Base-by-base conservation (phyloP, 345 rosid genomes). In the Pugionium dolabratum region DNA sequence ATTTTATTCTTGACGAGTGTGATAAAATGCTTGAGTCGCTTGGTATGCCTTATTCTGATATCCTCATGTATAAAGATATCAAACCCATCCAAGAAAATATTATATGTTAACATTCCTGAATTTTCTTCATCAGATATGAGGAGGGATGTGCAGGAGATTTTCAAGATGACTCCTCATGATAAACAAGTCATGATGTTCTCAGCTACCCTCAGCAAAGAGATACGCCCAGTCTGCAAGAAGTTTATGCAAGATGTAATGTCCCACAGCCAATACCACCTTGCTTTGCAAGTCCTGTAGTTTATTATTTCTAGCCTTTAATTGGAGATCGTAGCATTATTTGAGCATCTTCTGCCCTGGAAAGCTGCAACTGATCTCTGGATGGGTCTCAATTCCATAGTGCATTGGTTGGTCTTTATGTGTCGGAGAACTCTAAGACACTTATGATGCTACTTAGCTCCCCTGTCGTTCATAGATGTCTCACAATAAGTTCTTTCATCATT, bases 151-250 rank as follows among this genome's bases (percentile, higher is more conserved):
- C 99, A 94, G 78, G 97, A 90, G 80, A 94, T 94, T 26, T 94
- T 94, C 80, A 94, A 94, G 82, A 83, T 88, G 96, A 94, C 99
- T 28, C 99, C 99, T 36, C 97, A 90, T 50, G 99, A 94, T 56
- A 94, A 94, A 79, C 99, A 94, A 82, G 99, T 94, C 9, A 94
- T 94, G 99, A 94, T 94, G 99, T 94, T 94, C 73, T 94, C 97
- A 52, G 97, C 99, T 9, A 94, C 99, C 0, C 99, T 94, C 76
- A 94, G 97, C 96, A 94, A 94, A 77, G 97, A 94, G 74, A 94
- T 94, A 62, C 99, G 97, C 73, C 97, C 97, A 0, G 95, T 94
- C 79, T 94, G 99, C 99, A 91, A 94, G 80, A 94, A 90, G 50
- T 94, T 94, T 66, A 94, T 94, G 99, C 99, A 90, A 90, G 97